Percentiles rank a stretch among this genome's conserved stretches.
Conservation (phyloP, 257 asterid species). For the Rehmannia glutinosa region DNA sequence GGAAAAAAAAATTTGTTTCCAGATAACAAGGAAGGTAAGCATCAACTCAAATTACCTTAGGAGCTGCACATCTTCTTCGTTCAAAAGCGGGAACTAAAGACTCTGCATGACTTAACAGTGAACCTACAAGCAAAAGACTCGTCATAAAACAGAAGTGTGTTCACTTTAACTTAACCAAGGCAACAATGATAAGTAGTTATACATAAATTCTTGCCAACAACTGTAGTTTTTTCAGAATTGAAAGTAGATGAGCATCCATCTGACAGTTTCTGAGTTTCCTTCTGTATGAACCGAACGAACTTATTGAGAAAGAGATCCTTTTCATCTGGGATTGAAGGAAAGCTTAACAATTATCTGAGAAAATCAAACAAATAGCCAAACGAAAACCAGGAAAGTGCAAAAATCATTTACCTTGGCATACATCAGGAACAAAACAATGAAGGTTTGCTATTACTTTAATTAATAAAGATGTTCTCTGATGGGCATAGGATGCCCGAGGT, state of each 20-base stretch:
- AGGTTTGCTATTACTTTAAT: slow-evolving; percentile 96
- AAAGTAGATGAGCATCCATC: slow-evolving; percentile 41
- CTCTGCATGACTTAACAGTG: slow-evolving; percentile 88
- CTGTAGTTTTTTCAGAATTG: slow-evolving; percentile 47
- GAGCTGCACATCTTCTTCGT: slow-evolving; percentile 89
- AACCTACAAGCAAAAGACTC: slow-evolving; percentile 47
- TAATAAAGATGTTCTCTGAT: slow-evolving; percentile 83
- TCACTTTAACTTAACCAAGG: slow-evolving; percentile 10
- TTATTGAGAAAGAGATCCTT: slow-evolving; percentile 86
- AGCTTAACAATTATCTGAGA: slow-evolving; percentile 15
- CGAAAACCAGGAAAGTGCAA: not conserved
- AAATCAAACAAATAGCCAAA: not conserved
- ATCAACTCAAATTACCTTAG: slow-evolving; percentile 53
- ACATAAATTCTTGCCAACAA: slow-evolving; percentile 69
- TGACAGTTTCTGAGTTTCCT: slow-evolving; percentile 38
- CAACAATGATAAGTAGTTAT: slow-evolving; percentile 19
- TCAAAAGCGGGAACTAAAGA: slow-evolving; percentile 77
- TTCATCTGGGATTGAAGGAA: slow-evolving; percentile 63
- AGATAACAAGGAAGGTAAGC: slow-evolving; percentile 9
- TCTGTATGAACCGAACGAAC: slow-evolving; percentile 67
- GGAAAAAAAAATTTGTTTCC: not conserved
- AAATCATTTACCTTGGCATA: slow-evolving; percentile 74
- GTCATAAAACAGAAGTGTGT: slow-evolving; percentile 18
- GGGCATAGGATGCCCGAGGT: slow-evolving; percentile 76
- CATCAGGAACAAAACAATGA: slow-evolving; percentile 89